Evolutionary conservation across 352 stramenopile species (phyloP).

Genomic region (Globisporangium viniferum): DNA sequence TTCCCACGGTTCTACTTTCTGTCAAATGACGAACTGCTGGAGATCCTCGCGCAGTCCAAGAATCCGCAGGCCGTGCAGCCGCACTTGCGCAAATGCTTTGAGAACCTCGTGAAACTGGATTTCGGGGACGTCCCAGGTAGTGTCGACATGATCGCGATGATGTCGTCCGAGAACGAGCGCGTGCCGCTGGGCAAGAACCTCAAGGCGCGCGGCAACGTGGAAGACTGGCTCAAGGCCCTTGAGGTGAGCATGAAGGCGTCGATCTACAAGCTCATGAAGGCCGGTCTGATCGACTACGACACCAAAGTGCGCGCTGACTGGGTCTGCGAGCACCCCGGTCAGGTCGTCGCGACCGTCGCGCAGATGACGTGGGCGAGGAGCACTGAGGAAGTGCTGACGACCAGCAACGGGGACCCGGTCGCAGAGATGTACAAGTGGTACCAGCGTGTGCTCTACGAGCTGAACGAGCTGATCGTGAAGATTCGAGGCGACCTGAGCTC

Average conservation of each 20-base stretch:
- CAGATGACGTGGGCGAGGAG: conserved; percentile 92
- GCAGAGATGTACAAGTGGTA: conserved; percentile 70
- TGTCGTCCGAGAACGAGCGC: conserved; percentile 87
- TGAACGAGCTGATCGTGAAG: conserved; percentile 91
- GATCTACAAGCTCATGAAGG: conserved; percentile 92
- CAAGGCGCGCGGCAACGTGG: conserved; percentile 88
- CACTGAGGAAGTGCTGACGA: conserved; percentile 80
- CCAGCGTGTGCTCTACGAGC: conserved; percentile 70
- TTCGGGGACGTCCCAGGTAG: conserved; percentile 75
- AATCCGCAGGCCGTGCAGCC: conserved; percentile 93
- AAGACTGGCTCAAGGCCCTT: conserved; percentile 86
- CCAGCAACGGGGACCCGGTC: conserved; percentile 22
- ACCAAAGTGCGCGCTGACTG: conserved; percentile 75
- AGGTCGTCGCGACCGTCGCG: conserved; percentile 91
- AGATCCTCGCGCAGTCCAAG: conserved; percentile 94
- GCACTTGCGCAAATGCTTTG: conserved; percentile 94
- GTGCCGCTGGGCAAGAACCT: conserved; percentile 91
- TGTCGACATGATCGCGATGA: conserved; percentile 94
- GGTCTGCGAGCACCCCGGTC: conserved; percentile 88
- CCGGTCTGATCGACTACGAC: conserved; percentile 90
- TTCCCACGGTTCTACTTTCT: conserved; percentile 95
- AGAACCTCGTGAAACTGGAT: conserved; percentile 83
- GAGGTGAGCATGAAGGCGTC: conserved; percentile 90
- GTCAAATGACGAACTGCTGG: conserved; percentile 93
- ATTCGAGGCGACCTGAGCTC: conserved; percentile 88